A percentile compares a stretch with the other conserved stretches of the same genome.
Evolutionary conservation across 176 grass and related monocot genomes (phyloP).

Genomic region (Oryza punctata): DNA sequence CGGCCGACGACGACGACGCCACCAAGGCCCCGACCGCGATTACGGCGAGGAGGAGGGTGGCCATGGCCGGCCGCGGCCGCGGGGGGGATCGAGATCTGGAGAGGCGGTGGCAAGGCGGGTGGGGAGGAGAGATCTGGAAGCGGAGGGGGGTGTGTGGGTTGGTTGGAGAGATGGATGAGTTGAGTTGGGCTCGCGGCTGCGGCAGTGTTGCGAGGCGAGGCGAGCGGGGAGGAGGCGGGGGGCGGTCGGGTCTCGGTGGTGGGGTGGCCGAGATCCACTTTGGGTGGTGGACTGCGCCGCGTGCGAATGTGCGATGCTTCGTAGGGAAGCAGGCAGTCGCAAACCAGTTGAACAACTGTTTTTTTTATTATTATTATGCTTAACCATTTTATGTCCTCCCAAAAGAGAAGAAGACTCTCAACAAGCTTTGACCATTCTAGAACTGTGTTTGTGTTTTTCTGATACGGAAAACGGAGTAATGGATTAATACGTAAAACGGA

Average conservation of each 20-base stretch:
- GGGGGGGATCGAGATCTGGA: slow-evolving; percentile 53
- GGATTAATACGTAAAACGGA: no score
- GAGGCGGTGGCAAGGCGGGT: slow-evolving; percentile 6
- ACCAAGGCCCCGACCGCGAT: neutral
- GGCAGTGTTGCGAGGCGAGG: neutral
- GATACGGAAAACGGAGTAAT: no score
- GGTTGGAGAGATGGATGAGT: neutral
- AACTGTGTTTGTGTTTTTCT: no score
- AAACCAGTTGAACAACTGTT: no score
- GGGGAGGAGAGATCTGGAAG: slow-evolving; percentile 44
- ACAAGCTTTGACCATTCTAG: no score
- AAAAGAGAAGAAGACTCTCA: no score
- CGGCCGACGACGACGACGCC: slow-evolving; percentile 2
- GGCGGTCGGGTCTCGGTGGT: slow-evolving; percentile 11
- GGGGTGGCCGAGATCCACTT: slow-evolving; percentile 42
- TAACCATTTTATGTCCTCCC: no score
- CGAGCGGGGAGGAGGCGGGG: no score
- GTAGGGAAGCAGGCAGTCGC: slow-evolving; percentile 20
- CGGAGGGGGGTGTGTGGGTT: neutral
- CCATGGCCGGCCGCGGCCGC: slow-evolving; percentile 29
- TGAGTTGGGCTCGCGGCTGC: neutral
- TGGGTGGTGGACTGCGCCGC: neutral
- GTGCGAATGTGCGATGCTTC: neutral
- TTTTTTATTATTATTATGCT: no score
- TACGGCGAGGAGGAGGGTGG: slow-evolving; percentile 13